Conservation (phyloP, 202 grass and related monocot genomes). For the Brachypodium distachyon region DNA sequence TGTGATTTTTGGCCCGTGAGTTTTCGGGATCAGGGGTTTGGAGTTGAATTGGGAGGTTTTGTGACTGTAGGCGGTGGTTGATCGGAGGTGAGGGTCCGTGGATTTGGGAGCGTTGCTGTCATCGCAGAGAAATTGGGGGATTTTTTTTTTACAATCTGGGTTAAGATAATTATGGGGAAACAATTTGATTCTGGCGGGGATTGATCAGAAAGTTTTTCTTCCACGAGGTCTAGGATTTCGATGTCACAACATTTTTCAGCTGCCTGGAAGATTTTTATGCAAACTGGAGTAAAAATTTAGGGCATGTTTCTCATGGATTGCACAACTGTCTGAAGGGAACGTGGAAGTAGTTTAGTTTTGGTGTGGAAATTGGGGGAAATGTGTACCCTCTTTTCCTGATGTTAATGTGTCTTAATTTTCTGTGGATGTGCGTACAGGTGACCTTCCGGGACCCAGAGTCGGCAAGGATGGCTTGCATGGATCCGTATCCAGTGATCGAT, state of each 20-base stretch:
- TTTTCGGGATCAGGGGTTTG: not conserved
- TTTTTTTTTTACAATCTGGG: not conserved
- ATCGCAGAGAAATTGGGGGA: not conserved
- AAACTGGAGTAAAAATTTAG: not conserved
- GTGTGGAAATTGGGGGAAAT: not conserved
- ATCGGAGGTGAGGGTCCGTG: not conserved
- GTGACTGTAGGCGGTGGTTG: not conserved
- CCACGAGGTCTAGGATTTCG: not conserved
- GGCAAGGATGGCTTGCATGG: constrained; percentile 54
- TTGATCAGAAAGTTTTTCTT: not conserved
- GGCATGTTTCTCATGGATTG: not conserved
- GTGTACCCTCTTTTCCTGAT: not conserved
- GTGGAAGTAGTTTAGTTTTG: not conserved
- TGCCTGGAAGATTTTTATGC: not conserved
- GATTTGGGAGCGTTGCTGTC: not conserved
- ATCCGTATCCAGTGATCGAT: constrained; percentile 56
- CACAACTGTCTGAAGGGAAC: not conserved
- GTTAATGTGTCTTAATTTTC: constrained; percentile 14
- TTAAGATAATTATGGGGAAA: not conserved
- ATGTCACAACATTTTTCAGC: not conserved
- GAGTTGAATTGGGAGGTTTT: constrained; percentile 25
- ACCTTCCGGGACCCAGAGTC: constrained; percentile 64
- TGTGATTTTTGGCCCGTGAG: not conserved
- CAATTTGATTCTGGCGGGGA: not conserved
- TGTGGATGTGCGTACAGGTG: constrained; percentile 30